Evolutionary conservation across 2,329 filamentous ascomycete genomes (phyloP).

Genomic region (Aspergillus sp.): DNA sequence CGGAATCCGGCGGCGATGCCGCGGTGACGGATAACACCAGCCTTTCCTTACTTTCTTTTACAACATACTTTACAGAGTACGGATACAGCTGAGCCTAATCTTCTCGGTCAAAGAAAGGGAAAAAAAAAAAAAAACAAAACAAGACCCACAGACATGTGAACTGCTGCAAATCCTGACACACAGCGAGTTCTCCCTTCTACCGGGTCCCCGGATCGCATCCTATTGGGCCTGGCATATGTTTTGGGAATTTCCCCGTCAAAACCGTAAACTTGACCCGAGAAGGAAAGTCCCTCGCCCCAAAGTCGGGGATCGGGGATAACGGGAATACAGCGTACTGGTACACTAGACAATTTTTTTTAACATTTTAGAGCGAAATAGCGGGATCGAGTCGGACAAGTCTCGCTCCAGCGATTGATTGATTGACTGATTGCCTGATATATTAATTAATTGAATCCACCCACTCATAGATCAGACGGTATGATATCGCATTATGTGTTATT

Average conservation of each 20-base stretch:
- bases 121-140: too few relatives aligned
- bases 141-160: neutral
- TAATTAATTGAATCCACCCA: neutral
- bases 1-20: conserved; percentile 30
- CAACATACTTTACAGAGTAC: too few relatives aligned
- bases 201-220: neutral
- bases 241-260: neutral
- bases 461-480: too few relatives aligned
- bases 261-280: neutral
- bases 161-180: neutral
- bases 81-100: too few relatives aligned
- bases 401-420: neutral
- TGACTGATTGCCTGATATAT: neutral
- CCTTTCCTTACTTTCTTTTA: neutral
- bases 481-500: too few relatives aligned
- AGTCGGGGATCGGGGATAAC: neutral
- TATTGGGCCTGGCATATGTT: neutral
- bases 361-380: too few relatives aligned
- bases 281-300: neutral
- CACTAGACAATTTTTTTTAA: too few relatives aligned
- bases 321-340: too few relatives aligned
- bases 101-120: too few relatives aligned
- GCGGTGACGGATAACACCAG: conserved; percentile 28
- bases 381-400: neutral
- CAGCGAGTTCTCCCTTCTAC: neutral